Conservation (phyloP, 805 yeast species). For the baker's yeast (Saccharomyces cerevisiae) region DNA sequence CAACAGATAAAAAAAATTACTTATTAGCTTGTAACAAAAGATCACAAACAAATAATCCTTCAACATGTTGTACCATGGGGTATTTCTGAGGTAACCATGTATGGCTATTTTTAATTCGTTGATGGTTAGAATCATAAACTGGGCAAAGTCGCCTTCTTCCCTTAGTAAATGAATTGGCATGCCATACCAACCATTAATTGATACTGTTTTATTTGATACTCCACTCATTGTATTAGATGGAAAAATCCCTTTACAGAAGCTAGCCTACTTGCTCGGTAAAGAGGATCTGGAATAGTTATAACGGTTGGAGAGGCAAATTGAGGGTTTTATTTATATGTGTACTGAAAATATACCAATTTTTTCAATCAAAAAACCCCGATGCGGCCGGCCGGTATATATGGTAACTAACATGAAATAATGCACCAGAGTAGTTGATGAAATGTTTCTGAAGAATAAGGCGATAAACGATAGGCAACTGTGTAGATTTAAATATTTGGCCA, state of each 20-base stretch:
- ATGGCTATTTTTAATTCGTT: background rate
- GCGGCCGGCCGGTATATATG: background rate
- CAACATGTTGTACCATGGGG: constrained; percentile 11
- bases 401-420: background rate
- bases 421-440: background rate
- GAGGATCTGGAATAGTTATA: background rate
- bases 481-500: background rate
- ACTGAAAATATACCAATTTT: background rate
- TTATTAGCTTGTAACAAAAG: constrained; percentile 7
- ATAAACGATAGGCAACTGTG: background rate
- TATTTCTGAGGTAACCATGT: background rate
- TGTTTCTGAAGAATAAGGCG: background rate
- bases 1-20: constrained; percentile 10
- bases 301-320: background rate
- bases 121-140: background rate
- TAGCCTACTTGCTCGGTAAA: background rate
- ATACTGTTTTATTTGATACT: background rate
- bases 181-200: background rate
- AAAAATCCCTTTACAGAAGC: background rate
- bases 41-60: constrained; percentile 21
- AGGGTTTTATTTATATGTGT: background rate
- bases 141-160: background rate
- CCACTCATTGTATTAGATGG: background rate
- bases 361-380: background rate
- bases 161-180: background rate